Evolutionary conservation across 345 rosid genomes (phyloP), one percentile per base, ranked within the genome.

Genomic region (Nasturtium officinale): DNA sequence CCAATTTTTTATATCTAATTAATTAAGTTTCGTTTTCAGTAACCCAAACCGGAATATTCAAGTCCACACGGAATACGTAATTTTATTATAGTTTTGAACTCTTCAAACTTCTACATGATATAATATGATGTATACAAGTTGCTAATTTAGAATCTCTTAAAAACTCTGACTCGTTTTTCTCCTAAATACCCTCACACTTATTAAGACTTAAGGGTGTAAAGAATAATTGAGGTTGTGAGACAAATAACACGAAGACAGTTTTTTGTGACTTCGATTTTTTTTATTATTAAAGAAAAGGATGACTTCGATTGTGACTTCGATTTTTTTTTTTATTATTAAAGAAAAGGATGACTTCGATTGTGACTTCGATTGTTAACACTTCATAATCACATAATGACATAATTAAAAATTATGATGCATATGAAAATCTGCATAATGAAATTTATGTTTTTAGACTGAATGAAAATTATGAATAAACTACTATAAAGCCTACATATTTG

Each of bases 31-130:
- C 40, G 38, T 48, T 77, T 55, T 71, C 80, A 38, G 45, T 70
- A 69, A 64, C 67, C 72, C 76, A 69, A 70, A 69, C 76, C 23
- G 64, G 61, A 77, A 77, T 70, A 64, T 56, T 65, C 21, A 56
- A 70, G 54, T 71, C 72, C 76, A 70, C 80, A 70, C 67, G 67
- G 29, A 69, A 70, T 48, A 43, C 13, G 61, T 23, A 60, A 48
- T 63, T 70, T 37, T 7, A 26, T 26, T 26, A 26, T 25, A 46
- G 32, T 4, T 25, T 51, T 77, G 67, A 57, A 46, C 72, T 77
- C 29, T 48, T 57, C 76, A 35, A 71, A 63, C 72, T 26, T 64
- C 28, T 56, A 56, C 79, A 45, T 53, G 65, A 53, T 17, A 46
- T 13, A 66, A 70, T 17, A 46, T 13, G 66, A 70, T 56, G 76